Evolutionary conservation across 2,329 filamentous ascomycete species (phyloP).

Genomic region (Arachnomyces sp.): DNA sequence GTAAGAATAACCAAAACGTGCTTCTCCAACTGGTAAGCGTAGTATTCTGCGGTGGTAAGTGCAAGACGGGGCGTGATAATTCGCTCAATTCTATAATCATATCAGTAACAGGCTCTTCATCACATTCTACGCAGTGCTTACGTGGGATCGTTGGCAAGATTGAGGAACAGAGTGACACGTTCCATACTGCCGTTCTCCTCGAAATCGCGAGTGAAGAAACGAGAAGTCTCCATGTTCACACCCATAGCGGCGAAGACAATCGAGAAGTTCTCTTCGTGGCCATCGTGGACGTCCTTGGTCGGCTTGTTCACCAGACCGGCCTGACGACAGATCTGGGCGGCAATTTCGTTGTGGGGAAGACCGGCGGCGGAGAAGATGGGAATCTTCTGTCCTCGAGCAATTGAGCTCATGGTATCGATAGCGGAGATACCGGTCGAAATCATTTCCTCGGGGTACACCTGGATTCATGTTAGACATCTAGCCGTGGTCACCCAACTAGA

Average conservation of each 20-base stretch:
- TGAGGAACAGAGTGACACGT: slow-evolving; percentile 93
- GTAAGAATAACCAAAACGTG: slow-evolving; percentile 98
- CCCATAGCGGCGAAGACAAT: slow-evolving; percentile 99
- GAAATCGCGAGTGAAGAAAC: slow-evolving; percentile 98
- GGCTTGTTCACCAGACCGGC: slow-evolving; percentile 86
- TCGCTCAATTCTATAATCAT: slow-evolving; percentile 73
- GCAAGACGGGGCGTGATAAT: slow-evolving; percentile 98
- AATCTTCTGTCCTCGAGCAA: slow-evolving; percentile 98
- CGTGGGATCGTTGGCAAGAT: slow-evolving; percentile 98
- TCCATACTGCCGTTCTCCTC: slow-evolving; percentile 99
- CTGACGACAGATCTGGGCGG: slow-evolving; percentile 96
- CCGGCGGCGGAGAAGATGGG: slow-evolving; percentile 97
- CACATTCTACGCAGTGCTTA: slow-evolving; percentile 41
- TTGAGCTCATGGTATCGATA: slow-evolving; percentile 97
- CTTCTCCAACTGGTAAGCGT: slow-evolving; percentile 99
- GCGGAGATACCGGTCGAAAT: slow-evolving; percentile 98
- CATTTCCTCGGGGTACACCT: slow-evolving; percentile 99
- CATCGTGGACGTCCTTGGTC: slow-evolving; percentile 93
- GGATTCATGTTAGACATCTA: slow-evolving; percentile 11
- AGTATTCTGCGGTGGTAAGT: slow-evolving; percentile 97
- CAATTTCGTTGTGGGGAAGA: slow-evolving; percentile 99
- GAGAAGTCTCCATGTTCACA: slow-evolving; percentile 98
- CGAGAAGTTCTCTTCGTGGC: slow-evolving; percentile 98
- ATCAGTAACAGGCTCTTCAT: slow-evolving; percentile 7
- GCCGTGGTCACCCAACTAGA: background rate